These are phyloP conservation scores for Theileria annulata DNA, from an alignment of 169 alveolate species.

Conservation along the genomic window DNA sequence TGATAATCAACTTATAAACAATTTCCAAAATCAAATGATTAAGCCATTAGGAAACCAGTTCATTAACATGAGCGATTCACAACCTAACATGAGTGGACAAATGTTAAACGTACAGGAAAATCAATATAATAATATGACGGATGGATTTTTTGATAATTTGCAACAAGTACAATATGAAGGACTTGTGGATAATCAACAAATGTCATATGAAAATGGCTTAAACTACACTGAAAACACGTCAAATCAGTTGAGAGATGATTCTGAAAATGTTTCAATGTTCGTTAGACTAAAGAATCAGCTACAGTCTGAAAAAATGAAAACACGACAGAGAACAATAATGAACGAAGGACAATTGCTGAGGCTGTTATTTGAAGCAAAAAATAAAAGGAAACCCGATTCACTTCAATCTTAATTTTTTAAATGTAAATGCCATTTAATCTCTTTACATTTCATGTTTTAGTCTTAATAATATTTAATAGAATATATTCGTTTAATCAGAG, in stretches of 20 bases:
- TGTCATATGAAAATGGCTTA: not conserved
- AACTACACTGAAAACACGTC: not conserved
- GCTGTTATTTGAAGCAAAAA: slow-evolving; percentile 61
- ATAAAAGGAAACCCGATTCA: slow-evolving; percentile 25
- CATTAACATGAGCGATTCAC: not conserved
- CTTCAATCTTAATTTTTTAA: not conserved
- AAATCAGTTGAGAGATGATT: not conserved
- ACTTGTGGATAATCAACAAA: not conserved
- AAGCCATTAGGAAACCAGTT: not conserved
- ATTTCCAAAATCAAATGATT: not conserved
- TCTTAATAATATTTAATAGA: not conserved
- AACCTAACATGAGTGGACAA: not conserved
- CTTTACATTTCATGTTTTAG: not conserved
- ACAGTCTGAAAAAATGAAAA: slow-evolving; percentile 48
- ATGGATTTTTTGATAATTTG: not conserved
- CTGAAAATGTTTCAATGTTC: slow-evolving; percentile 34
- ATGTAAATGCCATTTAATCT: slow-evolving; percentile 20
- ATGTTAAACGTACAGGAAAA: not conserved
- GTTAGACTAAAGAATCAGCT: slow-evolving; percentile 60
- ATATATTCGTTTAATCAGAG: not conserved
- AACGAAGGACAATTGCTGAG: slow-evolving; percentile 63
- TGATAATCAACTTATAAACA: not conserved
- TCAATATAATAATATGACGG: not conserved
- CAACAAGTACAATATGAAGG: not conserved
- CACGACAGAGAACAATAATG: slow-evolving; percentile 47